Conservation (phyloP, 1,284 basidiomycete species). For the Xerocomus nothofagi region DNA sequence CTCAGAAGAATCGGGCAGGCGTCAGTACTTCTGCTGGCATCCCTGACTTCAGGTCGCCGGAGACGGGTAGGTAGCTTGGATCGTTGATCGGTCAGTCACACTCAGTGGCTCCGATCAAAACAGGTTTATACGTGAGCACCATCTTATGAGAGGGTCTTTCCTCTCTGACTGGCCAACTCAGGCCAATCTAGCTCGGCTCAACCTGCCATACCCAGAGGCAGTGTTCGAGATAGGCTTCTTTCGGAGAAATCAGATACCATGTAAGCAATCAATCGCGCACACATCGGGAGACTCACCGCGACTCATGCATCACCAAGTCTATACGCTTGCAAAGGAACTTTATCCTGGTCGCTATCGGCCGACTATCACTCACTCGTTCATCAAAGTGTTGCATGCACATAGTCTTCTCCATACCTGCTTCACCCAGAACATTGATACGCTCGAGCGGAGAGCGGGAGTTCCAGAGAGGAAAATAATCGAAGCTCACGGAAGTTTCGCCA, state of each 20-base stretch:
- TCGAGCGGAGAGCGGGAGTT: slow-evolving; percentile 86
- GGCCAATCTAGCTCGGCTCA: slow-evolving; percentile 73
- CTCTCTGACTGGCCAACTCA: slow-evolving; percentile 29
- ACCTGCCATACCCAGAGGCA: slow-evolving; percentile 77
- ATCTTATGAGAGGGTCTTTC: neutral
- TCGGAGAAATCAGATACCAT: slow-evolving; percentile 67
- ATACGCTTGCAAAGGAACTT: slow-evolving; percentile 86
- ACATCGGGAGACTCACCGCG: neutral
- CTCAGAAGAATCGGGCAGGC: slow-evolving; percentile 42
- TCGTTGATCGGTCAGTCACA: neutral
- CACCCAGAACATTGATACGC: slow-evolving; percentile 91
- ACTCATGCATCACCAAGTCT: slow-evolving; percentile 52
- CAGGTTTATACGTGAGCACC: slow-evolving; percentile 53
- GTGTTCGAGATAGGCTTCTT: slow-evolving; percentile 82
- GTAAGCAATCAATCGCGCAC: slow-evolving; percentile 42
- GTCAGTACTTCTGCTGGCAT: slow-evolving; percentile 80
- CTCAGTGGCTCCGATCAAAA: neutral
- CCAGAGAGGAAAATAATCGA: slow-evolving; percentile 78
- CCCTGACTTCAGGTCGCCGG: slow-evolving; percentile 77
- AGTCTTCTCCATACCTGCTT: slow-evolving; percentile 73
- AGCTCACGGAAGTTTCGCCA: slow-evolving; percentile 91
- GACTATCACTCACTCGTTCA: slow-evolving; percentile 89
- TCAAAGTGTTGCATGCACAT: slow-evolving; percentile 71
- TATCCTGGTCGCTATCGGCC: slow-evolving; percentile 88
- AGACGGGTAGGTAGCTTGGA: slow-evolving; percentile 52